These are phyloP conservation scores for Prunus mongolica DNA, from an alignment of 306 rosid species.

Conservation along the genomic window DNA sequence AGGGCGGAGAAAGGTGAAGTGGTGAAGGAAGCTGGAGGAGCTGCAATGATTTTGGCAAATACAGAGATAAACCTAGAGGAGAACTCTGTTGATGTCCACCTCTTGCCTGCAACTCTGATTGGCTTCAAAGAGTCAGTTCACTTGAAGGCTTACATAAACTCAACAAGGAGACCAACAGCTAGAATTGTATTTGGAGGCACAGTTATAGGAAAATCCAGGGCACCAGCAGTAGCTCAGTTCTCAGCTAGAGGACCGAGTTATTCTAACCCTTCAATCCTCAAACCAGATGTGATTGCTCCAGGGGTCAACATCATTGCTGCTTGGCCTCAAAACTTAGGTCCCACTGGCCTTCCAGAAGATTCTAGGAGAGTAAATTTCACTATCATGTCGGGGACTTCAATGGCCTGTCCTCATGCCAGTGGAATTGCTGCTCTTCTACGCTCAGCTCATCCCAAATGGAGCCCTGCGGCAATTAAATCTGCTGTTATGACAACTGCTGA, in stretches of 20 bases:
- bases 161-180: slow-evolving; percentile 54
- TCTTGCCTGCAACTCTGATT: slow-evolving; percentile 79
- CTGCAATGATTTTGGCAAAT: slow-evolving; percentile 81
- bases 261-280: slow-evolving; percentile 80
- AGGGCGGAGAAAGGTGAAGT: slow-evolving; percentile 87
- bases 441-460: slow-evolving; percentile 73
- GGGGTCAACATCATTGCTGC: slow-evolving; percentile 97
- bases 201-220: slow-evolving; percentile 60
- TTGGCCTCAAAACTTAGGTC: slow-evolving; percentile 97
- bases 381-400: slow-evolving; percentile 92
- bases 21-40: slow-evolving; percentile 88
- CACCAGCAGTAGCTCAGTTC: slow-evolving; percentile 82
- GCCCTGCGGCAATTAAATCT: slow-evolving; percentile 76
- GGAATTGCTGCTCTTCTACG: slow-evolving; percentile 79
- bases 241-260: slow-evolving; percentile 88
- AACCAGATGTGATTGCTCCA: slow-evolving; percentile 92
- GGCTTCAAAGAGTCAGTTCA: slow-evolving; percentile 73
- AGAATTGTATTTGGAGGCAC: slow-evolving; percentile 75
- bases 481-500: slow-evolving; percentile 84
- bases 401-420: slow-evolving; percentile 93
- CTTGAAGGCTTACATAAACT: slow-evolving; percentile 67
- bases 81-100: slow-evolving; percentile 91
- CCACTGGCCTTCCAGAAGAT: slow-evolving; percentile 80
- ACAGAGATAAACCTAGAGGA: slow-evolving; percentile 77
- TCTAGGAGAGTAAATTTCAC: slow-evolving; percentile 75